Conservation (phyloP, 768 basidiomycete species). For the Boletus sensibilis region DNA sequence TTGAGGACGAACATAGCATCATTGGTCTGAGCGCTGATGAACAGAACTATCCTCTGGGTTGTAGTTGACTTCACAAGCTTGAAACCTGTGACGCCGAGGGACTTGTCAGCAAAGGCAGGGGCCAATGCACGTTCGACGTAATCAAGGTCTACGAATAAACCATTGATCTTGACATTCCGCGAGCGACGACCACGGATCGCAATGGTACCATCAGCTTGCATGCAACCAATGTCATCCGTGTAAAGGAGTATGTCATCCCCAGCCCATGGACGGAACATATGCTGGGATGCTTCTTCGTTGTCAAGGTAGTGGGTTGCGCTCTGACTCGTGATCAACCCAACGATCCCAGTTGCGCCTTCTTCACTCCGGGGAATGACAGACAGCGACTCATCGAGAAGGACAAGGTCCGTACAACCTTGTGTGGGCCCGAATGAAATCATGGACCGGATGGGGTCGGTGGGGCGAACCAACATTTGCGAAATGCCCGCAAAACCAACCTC, state of each 20-base stretch:
- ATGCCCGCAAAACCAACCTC: slow-evolving; percentile 18
- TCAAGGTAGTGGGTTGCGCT: slow-evolving; percentile 14
- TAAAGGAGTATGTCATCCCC: slow-evolving; percentile 14
- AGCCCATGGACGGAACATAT: slow-evolving; percentile 18
- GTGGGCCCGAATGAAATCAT: slow-evolving; percentile 11
- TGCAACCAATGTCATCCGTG: slow-evolving; percentile 16
- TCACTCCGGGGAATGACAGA: slow-evolving; percentile 7
- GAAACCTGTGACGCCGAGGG: slow-evolving; percentile 6
- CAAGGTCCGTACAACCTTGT: slow-evolving; percentile 9
- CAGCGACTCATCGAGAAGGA: slow-evolving; percentile 16
- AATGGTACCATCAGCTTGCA: slow-evolving; percentile 17
- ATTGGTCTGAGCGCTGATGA: slow-evolving; percentile 3
- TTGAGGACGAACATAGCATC: slow-evolving; percentile 12
- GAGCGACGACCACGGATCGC: slow-evolving; percentile 14
- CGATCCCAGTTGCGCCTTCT: slow-evolving; percentile 5
- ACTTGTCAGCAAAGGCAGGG: slow-evolving; percentile 9
- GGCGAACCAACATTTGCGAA: slow-evolving; percentile 13
- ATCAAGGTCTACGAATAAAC: slow-evolving; percentile 17
- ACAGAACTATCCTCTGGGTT: slow-evolving; percentile 5
- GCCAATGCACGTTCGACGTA: slow-evolving; percentile 17
- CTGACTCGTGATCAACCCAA: slow-evolving; percentile 12
- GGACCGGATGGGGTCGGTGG: slow-evolving; percentile 14
- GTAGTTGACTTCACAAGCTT: slow-evolving; percentile 15
- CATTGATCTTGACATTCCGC: slow-evolving; percentile 18
- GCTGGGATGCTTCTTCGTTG: slow-evolving; percentile 12